Evolutionary conservation across 2,329 filamentous ascomycete genomes (phyloP).

Genomic region (Aspergillus pseudonomiae): DNA sequence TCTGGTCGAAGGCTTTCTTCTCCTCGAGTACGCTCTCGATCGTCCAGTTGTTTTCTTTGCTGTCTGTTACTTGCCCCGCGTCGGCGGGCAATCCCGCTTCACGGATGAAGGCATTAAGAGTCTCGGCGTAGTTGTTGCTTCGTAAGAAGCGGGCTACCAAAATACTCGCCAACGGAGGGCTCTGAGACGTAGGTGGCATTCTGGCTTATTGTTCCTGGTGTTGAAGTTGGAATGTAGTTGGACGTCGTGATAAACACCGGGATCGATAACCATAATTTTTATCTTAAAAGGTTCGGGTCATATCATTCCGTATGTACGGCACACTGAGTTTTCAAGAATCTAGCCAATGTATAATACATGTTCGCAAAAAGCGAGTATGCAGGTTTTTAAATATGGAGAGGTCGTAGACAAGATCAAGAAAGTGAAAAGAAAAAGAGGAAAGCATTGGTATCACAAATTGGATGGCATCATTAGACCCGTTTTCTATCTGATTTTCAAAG

Average conservation of each 20-base stretch:
- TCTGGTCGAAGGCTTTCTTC: conserved; percentile 61
- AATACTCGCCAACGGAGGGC: conserved; percentile 30
- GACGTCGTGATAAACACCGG: conserved; percentile 1
- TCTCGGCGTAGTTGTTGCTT: conserved; percentile 51
- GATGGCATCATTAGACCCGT: conserved; percentile 5
- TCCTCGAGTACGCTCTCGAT: conserved; percentile 64
- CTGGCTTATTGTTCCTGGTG: background rate
- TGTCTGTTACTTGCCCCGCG: conserved; percentile 44
- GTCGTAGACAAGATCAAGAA: background rate
- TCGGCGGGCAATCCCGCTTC: conserved; percentile 59
- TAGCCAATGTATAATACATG: background rate
- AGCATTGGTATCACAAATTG: conserved; percentile 15
- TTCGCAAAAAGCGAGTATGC: background rate
- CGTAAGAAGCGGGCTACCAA: conserved; percentile 49
- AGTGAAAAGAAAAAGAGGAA: background rate
- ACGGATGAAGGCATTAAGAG: conserved; percentile 59
- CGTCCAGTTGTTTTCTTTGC: conserved; percentile 49
- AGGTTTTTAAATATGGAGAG: background rate
- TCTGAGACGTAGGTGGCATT: conserved; percentile 15
- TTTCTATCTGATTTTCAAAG: background rate
- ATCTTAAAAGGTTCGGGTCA: background rate
- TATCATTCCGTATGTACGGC: conserved; percentile 1
- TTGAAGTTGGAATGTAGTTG: background rate
- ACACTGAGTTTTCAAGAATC: background rate
- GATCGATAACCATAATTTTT: background rate